A percentile compares a stretch with the other conserved stretches of the same genome.
Conservation (phyloP, 2,329 filamentous ascomycete genomes). For the Emergomyces africanus region DNA sequence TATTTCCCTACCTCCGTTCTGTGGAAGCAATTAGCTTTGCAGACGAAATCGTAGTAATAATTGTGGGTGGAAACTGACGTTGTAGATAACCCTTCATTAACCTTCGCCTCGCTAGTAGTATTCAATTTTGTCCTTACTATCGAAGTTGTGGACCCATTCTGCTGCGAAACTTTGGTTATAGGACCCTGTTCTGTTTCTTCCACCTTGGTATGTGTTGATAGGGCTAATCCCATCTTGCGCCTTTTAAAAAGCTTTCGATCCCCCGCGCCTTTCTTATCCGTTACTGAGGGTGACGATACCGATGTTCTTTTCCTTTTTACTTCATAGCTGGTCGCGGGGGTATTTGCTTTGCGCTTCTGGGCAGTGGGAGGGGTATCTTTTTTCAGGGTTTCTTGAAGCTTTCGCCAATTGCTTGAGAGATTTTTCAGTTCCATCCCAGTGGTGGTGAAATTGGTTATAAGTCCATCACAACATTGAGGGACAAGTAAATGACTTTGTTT, state of each 20-base stretch:
- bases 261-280: neutral
- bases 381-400: constrained; percentile 34
- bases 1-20: constrained; percentile 72
- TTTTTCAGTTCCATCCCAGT: constrained; percentile 31
- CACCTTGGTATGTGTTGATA: neutral
- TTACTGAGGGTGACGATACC: constrained; percentile 1
- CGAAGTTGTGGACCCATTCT: constrained; percentile 14
- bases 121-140: neutral
- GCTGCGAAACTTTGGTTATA: neutral
- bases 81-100: constrained; percentile 50
- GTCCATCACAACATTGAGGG: neutral
- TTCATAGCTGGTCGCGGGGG: constrained; percentile 3
- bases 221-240: neutral
- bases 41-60: neutral
- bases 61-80: constrained; percentile 21
- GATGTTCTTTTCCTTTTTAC: constrained; percentile 9
- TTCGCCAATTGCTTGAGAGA: constrained; percentile 40
- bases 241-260: neutral
- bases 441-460: neutral
- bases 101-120: constrained; percentile 27
- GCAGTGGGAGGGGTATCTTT: constrained; percentile 15
- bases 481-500: neutral
- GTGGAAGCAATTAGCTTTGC: constrained; percentile 14
- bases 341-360: constrained; percentile 21
- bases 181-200: neutral